Conservation (phyloP, 495 filamentous ascomycete genomes). For the Polyplosphaeria fusca region DNA sequence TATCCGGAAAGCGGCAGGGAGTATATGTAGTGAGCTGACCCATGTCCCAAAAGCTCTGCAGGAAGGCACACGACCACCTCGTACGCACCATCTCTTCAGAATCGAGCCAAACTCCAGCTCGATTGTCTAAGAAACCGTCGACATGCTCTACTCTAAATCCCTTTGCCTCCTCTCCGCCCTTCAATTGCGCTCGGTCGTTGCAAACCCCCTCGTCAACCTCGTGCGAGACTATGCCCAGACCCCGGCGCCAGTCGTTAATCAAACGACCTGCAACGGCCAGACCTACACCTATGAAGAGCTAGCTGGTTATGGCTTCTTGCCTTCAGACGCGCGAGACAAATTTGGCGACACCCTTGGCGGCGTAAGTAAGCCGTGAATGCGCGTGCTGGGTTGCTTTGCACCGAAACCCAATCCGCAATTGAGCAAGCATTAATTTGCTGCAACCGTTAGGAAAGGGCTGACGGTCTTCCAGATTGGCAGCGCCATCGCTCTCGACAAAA, state of each 20-base stretch:
- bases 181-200: constrained; percentile 7
- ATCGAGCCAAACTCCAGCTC: background rate
- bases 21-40: constrained; percentile 11
- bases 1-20: no score
- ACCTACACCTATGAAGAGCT: constrained; percentile 66
- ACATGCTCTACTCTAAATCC: constrained; percentile 4
- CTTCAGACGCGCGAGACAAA: constrained; percentile 61
- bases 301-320: constrained; percentile 66
- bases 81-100: background rate
- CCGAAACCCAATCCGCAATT: no score
- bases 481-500: constrained; percentile 61
- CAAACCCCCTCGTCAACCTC: background rate
- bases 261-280: constrained; percentile 61
- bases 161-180: background rate
- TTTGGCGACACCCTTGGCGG: constrained; percentile 71
- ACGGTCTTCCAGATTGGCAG: constrained; percentile 64
- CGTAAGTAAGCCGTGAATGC: no score
- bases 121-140: background rate
- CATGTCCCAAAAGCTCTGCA: background rate
- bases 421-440: no score
- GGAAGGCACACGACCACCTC: constrained; percentile 6
- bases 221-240: no score
- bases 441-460: no score
- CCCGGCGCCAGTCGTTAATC: constrained; percentile 41
- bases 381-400: no score